Evolutionary conservation across 2,329 filamentous ascomycete genomes (phyloP).

Genomic region (Triangularia verruculosa): DNA sequence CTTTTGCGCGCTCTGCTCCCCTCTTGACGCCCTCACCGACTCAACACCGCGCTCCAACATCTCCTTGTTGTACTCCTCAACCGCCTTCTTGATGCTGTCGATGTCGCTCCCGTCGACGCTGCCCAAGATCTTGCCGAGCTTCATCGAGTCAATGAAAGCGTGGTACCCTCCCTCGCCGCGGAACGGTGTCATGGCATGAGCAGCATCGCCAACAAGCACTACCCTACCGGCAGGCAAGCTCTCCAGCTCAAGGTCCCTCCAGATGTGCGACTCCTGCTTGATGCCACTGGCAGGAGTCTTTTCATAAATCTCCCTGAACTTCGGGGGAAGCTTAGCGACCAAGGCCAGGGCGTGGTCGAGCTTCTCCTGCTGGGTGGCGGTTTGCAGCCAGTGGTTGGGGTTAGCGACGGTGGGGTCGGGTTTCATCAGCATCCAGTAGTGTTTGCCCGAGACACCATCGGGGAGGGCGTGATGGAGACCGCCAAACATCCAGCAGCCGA

Average conservation of each 20-base stretch:
- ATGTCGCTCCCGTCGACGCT: slow-evolving; percentile 11
- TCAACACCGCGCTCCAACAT: slow-evolving; percentile 28
- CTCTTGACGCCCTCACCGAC: slow-evolving; percentile 21
- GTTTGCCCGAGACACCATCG: slow-evolving; percentile 18
- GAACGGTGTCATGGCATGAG: slow-evolving; percentile 46
- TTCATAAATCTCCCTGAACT: slow-evolving; percentile 27
- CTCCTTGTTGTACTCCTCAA: slow-evolving; percentile 28
- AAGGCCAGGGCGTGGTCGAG: slow-evolving; percentile 2
- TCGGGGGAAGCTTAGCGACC: slow-evolving; percentile 9
- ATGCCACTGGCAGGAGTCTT: slow-evolving; percentile 34
- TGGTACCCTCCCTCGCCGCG: slow-evolving; percentile 47
- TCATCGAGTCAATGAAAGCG: slow-evolving; percentile 40
- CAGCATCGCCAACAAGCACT: slow-evolving; percentile 44
- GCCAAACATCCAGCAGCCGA: slow-evolving; percentile 22
- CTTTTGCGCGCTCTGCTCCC: background rate
- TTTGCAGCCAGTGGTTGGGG: slow-evolving; percentile 34
- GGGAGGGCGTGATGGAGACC: slow-evolving; percentile 24
- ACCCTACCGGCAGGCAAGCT: slow-evolving; percentile 39
- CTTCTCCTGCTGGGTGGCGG: slow-evolving; percentile 17
- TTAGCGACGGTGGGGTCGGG: slow-evolving; percentile 27
- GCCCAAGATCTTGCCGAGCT: slow-evolving; percentile 28
- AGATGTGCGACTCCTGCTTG: slow-evolving; percentile 15
- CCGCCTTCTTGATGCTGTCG: slow-evolving; percentile 19
- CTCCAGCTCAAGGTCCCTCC: slow-evolving; percentile 30
- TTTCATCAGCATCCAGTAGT: slow-evolving; percentile 31